Conservation (phyloP, 2,329 filamentous ascomycete species). For the Diplodia sapinea region DNA sequence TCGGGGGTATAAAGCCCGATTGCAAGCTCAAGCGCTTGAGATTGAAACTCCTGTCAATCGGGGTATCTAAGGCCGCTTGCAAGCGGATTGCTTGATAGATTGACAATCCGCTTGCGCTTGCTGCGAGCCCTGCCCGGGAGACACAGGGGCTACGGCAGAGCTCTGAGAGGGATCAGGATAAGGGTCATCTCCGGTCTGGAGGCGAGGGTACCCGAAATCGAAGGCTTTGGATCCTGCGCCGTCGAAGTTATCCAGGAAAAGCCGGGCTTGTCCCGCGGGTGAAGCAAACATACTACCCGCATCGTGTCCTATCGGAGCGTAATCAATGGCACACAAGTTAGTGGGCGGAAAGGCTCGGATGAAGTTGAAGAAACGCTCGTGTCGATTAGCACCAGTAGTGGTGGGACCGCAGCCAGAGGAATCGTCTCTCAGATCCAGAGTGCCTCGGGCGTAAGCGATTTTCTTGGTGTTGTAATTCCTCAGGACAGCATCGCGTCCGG, state of each 20-base stretch:
- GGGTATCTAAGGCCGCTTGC: too few relatives aligned
- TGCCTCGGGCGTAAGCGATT: constrained; percentile 45
- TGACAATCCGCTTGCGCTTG: too few relatives aligned
- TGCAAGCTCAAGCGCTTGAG: too few relatives aligned
- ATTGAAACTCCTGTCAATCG: too few relatives aligned
- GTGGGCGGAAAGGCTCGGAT: constrained; percentile 44
- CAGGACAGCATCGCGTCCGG: constrained; percentile 38
- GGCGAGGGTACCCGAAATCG: constrained; percentile 47
- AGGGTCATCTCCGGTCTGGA: constrained; percentile 42
- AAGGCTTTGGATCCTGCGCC: constrained; percentile 43
- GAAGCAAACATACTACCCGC: constrained; percentile 45
- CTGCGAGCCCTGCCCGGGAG: too few relatives aligned
- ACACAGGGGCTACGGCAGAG: constrained; percentile 32
- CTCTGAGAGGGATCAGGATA: constrained; percentile 41
- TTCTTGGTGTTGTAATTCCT: constrained; percentile 44
- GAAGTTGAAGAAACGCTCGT: constrained; percentile 50
- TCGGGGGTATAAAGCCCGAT: too few relatives aligned
- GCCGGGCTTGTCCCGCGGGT: constrained; percentile 43
- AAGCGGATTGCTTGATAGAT: too few relatives aligned
- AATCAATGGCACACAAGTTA: constrained; percentile 45
- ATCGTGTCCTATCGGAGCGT: constrained; percentile 45
- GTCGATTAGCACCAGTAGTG: constrained; percentile 44
- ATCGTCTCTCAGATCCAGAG: constrained; percentile 44
- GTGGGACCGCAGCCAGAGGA: constrained; percentile 42
- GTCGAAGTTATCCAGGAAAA: constrained; percentile 49